These are phyloP conservation scores for Corchorus capsularis DNA, from an alignment of 345 rosid genomes.

Conservation along the genomic window DNA sequence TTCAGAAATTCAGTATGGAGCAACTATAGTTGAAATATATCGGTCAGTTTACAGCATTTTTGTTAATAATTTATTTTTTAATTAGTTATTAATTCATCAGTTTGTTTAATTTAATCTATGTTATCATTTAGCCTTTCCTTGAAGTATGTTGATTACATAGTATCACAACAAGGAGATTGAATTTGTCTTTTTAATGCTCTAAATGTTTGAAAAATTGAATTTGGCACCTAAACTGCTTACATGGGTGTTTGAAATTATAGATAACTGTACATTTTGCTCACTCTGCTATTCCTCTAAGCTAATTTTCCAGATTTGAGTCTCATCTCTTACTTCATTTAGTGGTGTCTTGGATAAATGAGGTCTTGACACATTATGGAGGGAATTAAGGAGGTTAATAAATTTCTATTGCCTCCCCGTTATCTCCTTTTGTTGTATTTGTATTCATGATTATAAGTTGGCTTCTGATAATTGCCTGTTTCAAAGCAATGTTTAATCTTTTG, in stretches of 20 bases:
- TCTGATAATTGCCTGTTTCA: conserved; percentile 5
- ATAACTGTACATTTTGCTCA: neutral
- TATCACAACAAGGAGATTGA: no score
- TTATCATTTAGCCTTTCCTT: neutral
- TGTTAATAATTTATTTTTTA: conserved; percentile 4
- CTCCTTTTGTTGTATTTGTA: conserved; percentile 1
- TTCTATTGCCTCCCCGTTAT: neutral
- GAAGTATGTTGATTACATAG: conserved; percentile 4
- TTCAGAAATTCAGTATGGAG: conserved; percentile 62
- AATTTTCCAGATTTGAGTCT: neutral
- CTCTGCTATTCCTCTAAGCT: neutral
- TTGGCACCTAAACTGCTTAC: no score
- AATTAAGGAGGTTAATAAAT: conserved; percentile 7
- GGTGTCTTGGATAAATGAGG: neutral
- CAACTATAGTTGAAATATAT: conserved; percentile 73
- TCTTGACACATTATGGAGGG: neutral
- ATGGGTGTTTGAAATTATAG: neutral
- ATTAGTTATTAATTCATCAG: neutral
- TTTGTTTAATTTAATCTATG: conserved; percentile 1
- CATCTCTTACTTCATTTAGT: neutral
- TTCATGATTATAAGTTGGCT: neutral
- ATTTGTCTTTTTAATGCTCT: no score
- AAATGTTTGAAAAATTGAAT: no score
- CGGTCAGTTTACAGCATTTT: conserved; percentile 41
- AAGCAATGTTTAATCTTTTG: neutral